A percentile compares a stretch with the other conserved stretches of the same genome.
These are phyloP conservation scores for Fusarium denticulatum DNA, from an alignment of 2,329 filamentous ascomycete species.

Conservation along the genomic window DNA sequence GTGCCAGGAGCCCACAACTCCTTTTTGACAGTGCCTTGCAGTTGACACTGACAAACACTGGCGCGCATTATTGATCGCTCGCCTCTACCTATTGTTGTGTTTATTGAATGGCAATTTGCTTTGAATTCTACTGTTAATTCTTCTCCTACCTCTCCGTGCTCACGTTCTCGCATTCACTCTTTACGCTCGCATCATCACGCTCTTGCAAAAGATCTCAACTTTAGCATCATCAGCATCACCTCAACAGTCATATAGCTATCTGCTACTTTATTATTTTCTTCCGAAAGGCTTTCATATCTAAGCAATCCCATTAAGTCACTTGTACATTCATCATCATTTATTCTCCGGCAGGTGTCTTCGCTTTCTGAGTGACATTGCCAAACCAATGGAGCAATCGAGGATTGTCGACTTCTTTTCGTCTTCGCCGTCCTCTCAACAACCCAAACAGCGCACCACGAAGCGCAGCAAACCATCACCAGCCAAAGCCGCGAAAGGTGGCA, in stretches of 20 bases:
- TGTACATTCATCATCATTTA: not conserved
- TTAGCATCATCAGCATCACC: not conserved
- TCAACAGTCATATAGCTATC: not conserved
- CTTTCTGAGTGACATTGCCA: not conserved
- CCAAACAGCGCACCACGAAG: not conserved
- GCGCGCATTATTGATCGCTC: not conserved
- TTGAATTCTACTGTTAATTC: not conserved
- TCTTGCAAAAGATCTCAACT: not conserved
- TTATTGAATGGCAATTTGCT: not conserved
- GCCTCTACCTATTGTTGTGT: not conserved
- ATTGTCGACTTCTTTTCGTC: constrained; percentile 26
- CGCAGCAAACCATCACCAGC: not conserved
- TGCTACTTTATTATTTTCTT: not conserved
- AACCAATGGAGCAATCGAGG: constrained; percentile 25
- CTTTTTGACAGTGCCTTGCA: not conserved
- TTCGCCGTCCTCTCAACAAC: not conserved
- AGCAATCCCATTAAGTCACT: not conserved
- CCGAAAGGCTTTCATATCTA: not conserved
- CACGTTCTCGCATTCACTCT: not conserved
- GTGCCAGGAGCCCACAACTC: constrained; percentile 2
- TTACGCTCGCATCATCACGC: not conserved
- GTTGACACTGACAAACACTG: not conserved
- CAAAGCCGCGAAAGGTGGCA: not conserved
- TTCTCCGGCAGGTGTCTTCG: not conserved
- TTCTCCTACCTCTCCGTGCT: not conserved